Base-by-base conservation (phyloP, 768 basidiomycete genomes). In the Serendipita sp. region DNA sequence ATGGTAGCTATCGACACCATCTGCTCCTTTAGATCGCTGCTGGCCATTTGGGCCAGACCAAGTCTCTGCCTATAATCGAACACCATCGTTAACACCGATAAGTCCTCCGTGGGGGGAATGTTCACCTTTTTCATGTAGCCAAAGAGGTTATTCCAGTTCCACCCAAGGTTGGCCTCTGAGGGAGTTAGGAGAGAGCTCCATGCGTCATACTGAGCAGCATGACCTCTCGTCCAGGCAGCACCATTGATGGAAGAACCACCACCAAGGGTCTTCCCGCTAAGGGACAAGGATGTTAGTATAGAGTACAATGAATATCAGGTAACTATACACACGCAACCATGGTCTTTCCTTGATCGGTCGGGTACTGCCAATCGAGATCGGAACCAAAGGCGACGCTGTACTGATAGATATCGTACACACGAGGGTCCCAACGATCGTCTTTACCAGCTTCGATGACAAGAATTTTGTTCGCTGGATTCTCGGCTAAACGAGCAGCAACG, bases 391-490 rank as follows among this genome's bases (percentile, higher is more conserved):
- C 78, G 34, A 73, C 69, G 4, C 75, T 72, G 67, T 78, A 82
- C 35, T 72, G 68, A 66, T 80, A 78, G 18, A 81, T 74, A 64
- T 81, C 78, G 64, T 77, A 79, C 1, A 82, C 75, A 11, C 73
- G 70, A 1, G 77, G 72, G 67, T 80, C 76, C 3, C 72, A 71
- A 28, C 79, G 74, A 67, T 80, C 71, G 67, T 81, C 81, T 4
- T 71, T 74, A 0, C 82, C 82, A 2, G 78, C 81, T 70, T 83
- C 82, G 51, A 83, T 74, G 65, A 82, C 70, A 3, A 82, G 74
- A 0, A 83, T 76, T 8, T 76, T 75, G 46, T 76, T 70, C 3
- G 76, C 67, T 3, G 66, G 64, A 64, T 81, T 74, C 68, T 82
- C 80, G 0, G 79, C 71, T 10, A 82, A 74, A 10, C 81, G 73